A percentile compares a stretch with the other conserved stretches of the same genome.
Evolutionary conservation across 2,329 filamentous ascomycete species (phyloP).

Genomic region (Ustulina deusta): DNA sequence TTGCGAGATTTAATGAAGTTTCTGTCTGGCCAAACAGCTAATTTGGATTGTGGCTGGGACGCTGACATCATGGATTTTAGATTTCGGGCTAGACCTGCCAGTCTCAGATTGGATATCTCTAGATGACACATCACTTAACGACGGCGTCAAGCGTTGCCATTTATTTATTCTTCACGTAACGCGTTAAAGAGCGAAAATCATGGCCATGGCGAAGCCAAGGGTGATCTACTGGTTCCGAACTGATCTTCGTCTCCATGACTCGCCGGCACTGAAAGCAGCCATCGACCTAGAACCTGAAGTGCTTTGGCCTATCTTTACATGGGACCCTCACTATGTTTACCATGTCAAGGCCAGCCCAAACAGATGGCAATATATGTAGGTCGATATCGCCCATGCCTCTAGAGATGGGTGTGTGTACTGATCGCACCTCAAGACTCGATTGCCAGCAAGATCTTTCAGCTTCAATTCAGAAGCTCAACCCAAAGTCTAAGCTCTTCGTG

Average conservation of each 20-base stretch:
- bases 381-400: background rate
- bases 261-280: conserved; percentile 77
- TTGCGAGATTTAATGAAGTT: background rate
- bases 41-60: conserved; percentile 23
- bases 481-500: conserved; percentile 77
- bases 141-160: background rate
- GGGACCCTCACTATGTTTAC: conserved; percentile 86
- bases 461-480: conserved; percentile 73
- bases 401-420: conserved; percentile 5
- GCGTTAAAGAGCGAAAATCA: background rate
- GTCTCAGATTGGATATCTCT: background rate
- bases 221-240: conserved; percentile 86
- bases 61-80: conserved; percentile 40
- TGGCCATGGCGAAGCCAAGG: conserved; percentile 54
- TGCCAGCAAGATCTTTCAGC: conserved; percentile 77
- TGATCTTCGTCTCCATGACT: conserved; percentile 81
- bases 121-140: background rate
- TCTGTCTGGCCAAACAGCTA: background rate
- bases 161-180: background rate
- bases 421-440: conserved; percentile 65
- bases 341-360: conserved; percentile 76
- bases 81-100: conserved; percentile 17
- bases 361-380: conserved; percentile 77
- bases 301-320: conserved; percentile 82
- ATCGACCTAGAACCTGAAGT: conserved; percentile 75